Base-by-base conservation (phyloP, 2,329 filamentous ascomycete genomes). In the Penicillium sp. region DNA sequence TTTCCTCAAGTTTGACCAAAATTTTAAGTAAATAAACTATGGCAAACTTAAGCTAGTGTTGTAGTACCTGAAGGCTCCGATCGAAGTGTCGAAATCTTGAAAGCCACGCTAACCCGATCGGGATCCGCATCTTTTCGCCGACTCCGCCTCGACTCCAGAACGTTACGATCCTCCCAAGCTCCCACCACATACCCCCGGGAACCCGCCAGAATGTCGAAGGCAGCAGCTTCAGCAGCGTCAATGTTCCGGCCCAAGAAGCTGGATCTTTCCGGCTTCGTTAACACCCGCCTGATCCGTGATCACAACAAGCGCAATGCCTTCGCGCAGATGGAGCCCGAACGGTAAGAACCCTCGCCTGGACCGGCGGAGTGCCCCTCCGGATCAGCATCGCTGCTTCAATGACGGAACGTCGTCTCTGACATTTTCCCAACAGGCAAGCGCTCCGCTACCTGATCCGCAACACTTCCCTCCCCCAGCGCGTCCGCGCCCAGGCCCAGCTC, bases 241-340 rank as follows among this genome's bases (percentile, higher is more conserved):
- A 89, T 92, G 78, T 96, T 96, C 76, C 82, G 91, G 65, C 81
- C 91, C 29, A 95, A 95, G 76, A 92, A 86, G 80, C 85, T 96
- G 64, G 91, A 97, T 65, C 78, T 97, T 63, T 86, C 88, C 71
- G 90, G 90, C 71, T 96, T 89, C 70, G 75, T 95, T 76, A 96
- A 96, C 70, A 84, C 87, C 71, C 87, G 87, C 62, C 83, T 89
- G 62, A 88, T 99, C 70, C 90, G 94, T 66, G 94, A 99, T 75
- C 90, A 97, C 78, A 92, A 91, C 50, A 99, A 97, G 84, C 88
- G 94, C 67, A 93, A 95, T 78, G 89, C 91, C 53, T 96, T 92
- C 68, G 88, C 88, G 69, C 81, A 90, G 70, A 79, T 87, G 69
- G 94, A 99, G 78, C 85, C 91, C 4, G 88, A 96, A 76, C 87